phyloP scores from a whole-genome alignment of 1,284 basidiomycete species.

The Cystobasidium pallidum region DNA sequence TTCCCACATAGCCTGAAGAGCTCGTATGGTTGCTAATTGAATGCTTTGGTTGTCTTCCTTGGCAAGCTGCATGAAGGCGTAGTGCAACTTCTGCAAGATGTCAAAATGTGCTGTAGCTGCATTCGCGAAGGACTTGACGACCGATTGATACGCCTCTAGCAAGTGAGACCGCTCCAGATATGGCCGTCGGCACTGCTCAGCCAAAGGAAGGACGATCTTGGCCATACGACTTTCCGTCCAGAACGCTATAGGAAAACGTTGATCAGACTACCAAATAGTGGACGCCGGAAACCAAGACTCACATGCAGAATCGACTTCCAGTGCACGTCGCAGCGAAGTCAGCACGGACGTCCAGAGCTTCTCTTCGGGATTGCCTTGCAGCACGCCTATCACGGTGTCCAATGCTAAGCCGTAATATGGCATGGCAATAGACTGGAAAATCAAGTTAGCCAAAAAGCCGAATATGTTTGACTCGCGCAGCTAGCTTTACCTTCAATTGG shows the following conservation, averaged over 20 bases:
- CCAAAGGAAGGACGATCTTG: constrained; percentile 40
- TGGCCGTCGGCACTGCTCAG: constrained; percentile 67
- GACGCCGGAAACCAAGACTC: constrained; percentile 51
- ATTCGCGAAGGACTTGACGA: constrained; percentile 54
- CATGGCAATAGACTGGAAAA: constrained; percentile 74
- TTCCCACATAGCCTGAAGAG: constrained; percentile 74
- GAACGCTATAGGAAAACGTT: not conserved
- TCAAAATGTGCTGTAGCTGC: constrained; percentile 57
- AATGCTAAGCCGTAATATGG: constrained; percentile 82
- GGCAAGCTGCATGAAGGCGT: constrained; percentile 81
- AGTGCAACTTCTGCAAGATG: constrained; percentile 77
- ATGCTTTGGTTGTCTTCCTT: constrained; percentile 73
- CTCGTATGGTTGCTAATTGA: constrained; percentile 71
- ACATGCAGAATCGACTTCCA: constrained; percentile 81
- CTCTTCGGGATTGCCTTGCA: constrained; percentile 56
- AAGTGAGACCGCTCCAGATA: constrained; percentile 48
- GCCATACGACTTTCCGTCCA: constrained; percentile 11
- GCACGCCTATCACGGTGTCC: constrained; percentile 68
- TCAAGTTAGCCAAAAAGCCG: too few relatives aligned
- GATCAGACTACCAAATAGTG: not conserved
- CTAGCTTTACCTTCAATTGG: constrained; percentile 73
- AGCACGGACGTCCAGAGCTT: constrained; percentile 70
- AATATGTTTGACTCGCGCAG: too few relatives aligned
- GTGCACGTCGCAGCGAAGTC: constrained; percentile 68
- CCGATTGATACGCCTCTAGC: constrained; percentile 58